Evolutionary conservation across 73 alveolate species (phyloP), one percentile per base, ranked within the genome.

Genomic region (Paraurostyla sp.): DNA sequence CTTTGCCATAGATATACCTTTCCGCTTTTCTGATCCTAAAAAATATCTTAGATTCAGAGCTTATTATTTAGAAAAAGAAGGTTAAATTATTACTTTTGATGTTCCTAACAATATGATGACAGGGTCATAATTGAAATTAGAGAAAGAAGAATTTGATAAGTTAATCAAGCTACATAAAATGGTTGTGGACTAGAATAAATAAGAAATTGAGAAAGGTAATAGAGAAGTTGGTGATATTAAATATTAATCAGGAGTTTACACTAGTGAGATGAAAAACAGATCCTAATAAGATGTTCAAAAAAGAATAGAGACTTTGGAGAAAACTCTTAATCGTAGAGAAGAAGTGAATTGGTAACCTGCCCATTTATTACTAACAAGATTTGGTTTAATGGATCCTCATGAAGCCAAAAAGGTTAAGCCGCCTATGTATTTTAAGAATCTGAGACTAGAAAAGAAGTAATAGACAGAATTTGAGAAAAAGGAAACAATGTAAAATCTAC

Each of bases 31-130:
- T 22, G 89, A 78, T 27, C 33, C 33, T 1, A 54, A 54, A 13
- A 78, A 51, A 35, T 78, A 43, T 23, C 35, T 38, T 29, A 20
- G 89, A 22, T 78, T 78, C 59, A 36, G 52, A 38, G 89, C 80
- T 0, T 78, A 78, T 38, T 7, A 15, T 6, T 27, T 49, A 2
- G 89, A 78, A 25, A 51, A 51, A 16, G 89, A 78, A 23, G 58
- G 89, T 6, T 36, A 51, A 35, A 58, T 78, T 13, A 60, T 78
- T 2, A 43, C 76, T 13, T 78, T 78, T 36, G 89, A 78, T 22
- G 89, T 78, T 9, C 89, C 89, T 1, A 78, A 78, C 35, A 78
- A 78, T 51, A 78, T 78, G 89, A 78, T 78, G 89, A 78, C 89
- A 16, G 89, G 89, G 23, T 51, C 76, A 6, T 27, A 78, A 27